phyloP scores from a whole-genome alignment of 2,329 filamentous ascomycete species.

The Cladosporium sp. region DNA sequence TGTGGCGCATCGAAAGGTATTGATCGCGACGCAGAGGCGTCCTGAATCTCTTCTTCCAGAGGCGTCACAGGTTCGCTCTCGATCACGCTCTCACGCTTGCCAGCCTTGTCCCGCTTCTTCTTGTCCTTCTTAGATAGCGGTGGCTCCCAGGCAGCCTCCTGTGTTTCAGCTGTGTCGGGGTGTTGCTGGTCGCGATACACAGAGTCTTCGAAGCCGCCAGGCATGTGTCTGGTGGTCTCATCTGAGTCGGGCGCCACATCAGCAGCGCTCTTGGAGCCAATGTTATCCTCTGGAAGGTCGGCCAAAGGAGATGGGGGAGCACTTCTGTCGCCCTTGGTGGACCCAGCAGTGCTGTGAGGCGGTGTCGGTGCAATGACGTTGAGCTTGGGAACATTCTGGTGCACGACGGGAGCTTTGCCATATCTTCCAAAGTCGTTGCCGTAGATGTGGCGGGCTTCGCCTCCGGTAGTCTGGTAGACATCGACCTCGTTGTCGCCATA shows the following conservation, averaged over 20 bases:
- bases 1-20: slow-evolving; percentile 2
- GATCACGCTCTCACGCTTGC: slow-evolving; percentile 14
- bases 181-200: slow-evolving; percentile 23
- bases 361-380: slow-evolving; percentile 62
- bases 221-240: slow-evolving; percentile 56
- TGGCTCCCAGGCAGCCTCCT: slow-evolving; percentile 34
- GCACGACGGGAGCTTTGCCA: slow-evolving; percentile 23
- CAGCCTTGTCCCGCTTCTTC: slow-evolving; percentile 36
- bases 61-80: slow-evolving; percentile 23
- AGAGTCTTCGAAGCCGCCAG: slow-evolving; percentile 60
- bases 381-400: slow-evolving; percentile 50
- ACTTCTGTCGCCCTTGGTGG: slow-evolving; percentile 37
- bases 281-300: slow-evolving; percentile 23
- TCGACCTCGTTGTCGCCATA: slow-evolving; percentile 50
- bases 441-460: slow-evolving; percentile 23
- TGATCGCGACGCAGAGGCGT: neutral
- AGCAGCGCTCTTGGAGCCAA: slow-evolving; percentile 38
- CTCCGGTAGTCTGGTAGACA: slow-evolving; percentile 45
- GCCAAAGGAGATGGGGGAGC: slow-evolving; percentile 34
- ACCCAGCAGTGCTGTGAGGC: slow-evolving; percentile 49
- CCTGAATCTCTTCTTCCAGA: neutral
- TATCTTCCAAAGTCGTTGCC: slow-evolving; percentile 26
- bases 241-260: slow-evolving; percentile 41
- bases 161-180: slow-evolving; percentile 22
- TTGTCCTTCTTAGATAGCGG: slow-evolving; percentile 32